phyloP scores from a whole-genome alignment of 495 filamentous ascomycete species.

The Xylaria nigripes region DNA sequence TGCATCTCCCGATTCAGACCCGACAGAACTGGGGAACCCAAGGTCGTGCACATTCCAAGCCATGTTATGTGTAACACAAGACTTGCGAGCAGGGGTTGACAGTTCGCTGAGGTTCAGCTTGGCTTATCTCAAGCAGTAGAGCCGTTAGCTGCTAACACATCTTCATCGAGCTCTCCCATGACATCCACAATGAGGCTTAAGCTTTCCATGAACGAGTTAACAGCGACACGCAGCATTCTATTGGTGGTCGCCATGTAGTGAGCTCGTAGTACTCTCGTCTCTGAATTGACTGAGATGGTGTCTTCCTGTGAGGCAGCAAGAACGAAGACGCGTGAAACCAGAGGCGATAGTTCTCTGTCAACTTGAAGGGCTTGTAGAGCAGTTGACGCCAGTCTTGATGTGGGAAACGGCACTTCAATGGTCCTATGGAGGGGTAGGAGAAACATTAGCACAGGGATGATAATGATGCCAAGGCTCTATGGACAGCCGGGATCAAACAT shows the following conservation, averaged over 20 bases:
- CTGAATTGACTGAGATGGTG: constrained; percentile 27
- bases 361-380: constrained; percentile 72
- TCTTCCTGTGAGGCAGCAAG: constrained; percentile 35
- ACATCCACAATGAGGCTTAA: constrained; percentile 72
- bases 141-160: constrained; percentile 50
- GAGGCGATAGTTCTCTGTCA: constrained; percentile 78
- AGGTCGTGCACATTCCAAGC: background rate
- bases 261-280: constrained; percentile 55
- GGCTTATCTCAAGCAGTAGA: constrained; percentile 5
- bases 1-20: background rate
- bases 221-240: constrained; percentile 91
- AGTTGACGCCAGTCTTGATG: constrained; percentile 64
- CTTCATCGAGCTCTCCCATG: constrained; percentile 82
- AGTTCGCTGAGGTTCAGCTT: background rate
- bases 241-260: constrained; percentile 87
- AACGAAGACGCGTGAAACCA: constrained; percentile 65
- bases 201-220: constrained; percentile 97
- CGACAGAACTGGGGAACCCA: background rate
- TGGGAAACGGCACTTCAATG: constrained; percentile 77
- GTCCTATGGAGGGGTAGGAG: constrained; percentile 42
- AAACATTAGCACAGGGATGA: constrained; percentile 14
- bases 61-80: background rate
- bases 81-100: background rate
- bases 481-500: constrained; percentile 20
- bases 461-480: background rate